phyloP scores from a whole-genome alignment of 495 filamentous ascomycete genomes.

The Penicillium robsamsonii region DNA sequence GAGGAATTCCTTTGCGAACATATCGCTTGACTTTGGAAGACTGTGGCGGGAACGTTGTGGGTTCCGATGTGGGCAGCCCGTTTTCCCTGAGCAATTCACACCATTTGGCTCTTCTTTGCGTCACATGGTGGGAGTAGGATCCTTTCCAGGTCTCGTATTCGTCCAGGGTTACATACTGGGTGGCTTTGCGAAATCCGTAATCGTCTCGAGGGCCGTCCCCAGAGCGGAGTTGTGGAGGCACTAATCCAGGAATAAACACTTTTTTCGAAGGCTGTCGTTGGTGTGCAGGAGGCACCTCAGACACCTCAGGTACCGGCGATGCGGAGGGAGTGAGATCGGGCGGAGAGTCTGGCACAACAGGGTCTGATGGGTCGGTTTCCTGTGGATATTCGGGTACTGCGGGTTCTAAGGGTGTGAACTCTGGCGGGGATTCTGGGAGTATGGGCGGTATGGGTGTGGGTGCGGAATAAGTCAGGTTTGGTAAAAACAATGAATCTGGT shows the following conservation, averaged over 20 bases:
- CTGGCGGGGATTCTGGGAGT: constrained; percentile 10
- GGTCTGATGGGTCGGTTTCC: constrained; percentile 8
- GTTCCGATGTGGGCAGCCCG: constrained; percentile 66
- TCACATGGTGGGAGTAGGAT: constrained; percentile 65
- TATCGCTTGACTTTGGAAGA: constrained; percentile 83
- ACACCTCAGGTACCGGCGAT: constrained; percentile 7
- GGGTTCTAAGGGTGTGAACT: not conserved
- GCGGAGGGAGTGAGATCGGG: constrained; percentile 6
- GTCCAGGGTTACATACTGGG: constrained; percentile 67
- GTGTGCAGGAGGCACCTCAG: constrained; percentile 8
- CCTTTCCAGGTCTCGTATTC: constrained; percentile 82
- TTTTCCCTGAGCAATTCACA: constrained; percentile 69
- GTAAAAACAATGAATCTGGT: constrained; percentile 6
- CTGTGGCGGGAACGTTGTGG: constrained; percentile 73
- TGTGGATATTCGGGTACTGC: constrained; percentile 2
- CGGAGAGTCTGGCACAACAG: constrained; percentile 2
- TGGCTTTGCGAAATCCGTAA: constrained; percentile 91
- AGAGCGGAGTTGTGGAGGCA: constrained; percentile 36
- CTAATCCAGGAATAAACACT: constrained; percentile 41
- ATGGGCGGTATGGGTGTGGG: constrained; percentile 5
- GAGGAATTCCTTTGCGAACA: constrained; percentile 92
- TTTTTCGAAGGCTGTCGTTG: constrained; percentile 40
- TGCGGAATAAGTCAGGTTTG: constrained; percentile 6
- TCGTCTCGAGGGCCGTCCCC: constrained; percentile 60
- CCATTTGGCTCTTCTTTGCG: constrained; percentile 79